Evolutionary conservation across 441 rosid species (phyloP).

Genomic region (Corymbia citriodora): DNA sequence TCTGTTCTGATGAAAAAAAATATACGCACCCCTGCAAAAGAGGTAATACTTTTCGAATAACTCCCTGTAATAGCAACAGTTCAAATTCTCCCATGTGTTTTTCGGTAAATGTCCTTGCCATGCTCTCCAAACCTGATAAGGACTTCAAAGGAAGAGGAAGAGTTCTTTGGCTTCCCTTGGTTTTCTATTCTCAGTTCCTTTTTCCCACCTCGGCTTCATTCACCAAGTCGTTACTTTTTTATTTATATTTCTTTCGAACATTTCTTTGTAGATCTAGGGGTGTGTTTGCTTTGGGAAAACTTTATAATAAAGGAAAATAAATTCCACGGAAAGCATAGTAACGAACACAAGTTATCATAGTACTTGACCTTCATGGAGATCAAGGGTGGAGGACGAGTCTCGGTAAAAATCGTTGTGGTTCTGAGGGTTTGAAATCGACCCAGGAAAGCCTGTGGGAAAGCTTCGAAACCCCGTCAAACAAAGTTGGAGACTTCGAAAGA

Average conservation of each 20-base stretch:
- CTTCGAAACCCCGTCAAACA: not conserved
- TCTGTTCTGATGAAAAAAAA: too few relatives aligned
- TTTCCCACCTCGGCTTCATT: not conserved
- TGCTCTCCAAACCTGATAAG: not conserved
- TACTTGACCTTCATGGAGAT: not conserved
- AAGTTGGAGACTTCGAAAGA: not conserved
- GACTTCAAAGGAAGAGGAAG: not conserved
- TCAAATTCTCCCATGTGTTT: not conserved
- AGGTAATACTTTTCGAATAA: slow-evolving; percentile 19
- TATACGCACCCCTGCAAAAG: too few relatives aligned
- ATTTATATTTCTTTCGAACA: not conserved
- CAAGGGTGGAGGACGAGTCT: not conserved
- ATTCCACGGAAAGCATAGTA: too few relatives aligned
- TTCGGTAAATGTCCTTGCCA: not conserved
- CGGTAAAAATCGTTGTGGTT: not conserved
- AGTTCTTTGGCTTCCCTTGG: not conserved
- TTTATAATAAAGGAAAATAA: too few relatives aligned
- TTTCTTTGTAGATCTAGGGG: too few relatives aligned
- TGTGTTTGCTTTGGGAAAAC: too few relatives aligned
- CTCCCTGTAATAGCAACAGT: not conserved
- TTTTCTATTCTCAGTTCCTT: not conserved
- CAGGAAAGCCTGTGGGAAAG: not conserved
- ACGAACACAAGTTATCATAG: not conserved
- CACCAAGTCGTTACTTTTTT: not conserved
- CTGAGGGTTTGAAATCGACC: not conserved